These are phyloP conservation scores for Helminthosporium solani DNA, from an alignment of 2,329 filamentous ascomycete genomes.

Conservation along the genomic window DNA sequence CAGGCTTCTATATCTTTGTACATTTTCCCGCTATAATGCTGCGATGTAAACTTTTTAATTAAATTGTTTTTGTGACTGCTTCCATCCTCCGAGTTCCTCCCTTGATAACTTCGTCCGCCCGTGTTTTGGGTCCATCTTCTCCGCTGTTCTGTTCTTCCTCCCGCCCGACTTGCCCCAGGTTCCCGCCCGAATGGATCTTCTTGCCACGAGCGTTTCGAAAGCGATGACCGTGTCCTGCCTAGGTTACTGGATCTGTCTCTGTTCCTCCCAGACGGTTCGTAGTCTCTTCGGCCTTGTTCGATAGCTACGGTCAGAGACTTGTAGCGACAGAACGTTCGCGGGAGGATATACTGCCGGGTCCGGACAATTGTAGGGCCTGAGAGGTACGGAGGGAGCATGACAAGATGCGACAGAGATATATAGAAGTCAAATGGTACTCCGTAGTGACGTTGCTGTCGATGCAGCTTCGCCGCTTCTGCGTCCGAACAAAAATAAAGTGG, in stretches of 20 bases:
- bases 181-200: not conserved
- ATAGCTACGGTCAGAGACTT: conserved; percentile 38
- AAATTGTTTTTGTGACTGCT: not conserved
- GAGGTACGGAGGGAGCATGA: conserved; percentile 22
- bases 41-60: too few relatives aligned
- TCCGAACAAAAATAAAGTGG: not conserved
- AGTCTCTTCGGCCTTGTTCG: conserved; percentile 25
- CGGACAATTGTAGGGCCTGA: conserved; percentile 19
- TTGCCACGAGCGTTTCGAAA: not conserved
- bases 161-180: not conserved
- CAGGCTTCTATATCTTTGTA: not conserved
- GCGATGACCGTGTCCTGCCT: not conserved
- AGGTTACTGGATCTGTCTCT: not conserved
- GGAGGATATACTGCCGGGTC: conserved; percentile 12
- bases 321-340: conserved; percentile 24
- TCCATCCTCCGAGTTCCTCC: not conserved
- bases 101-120: not conserved
- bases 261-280: conserved; percentile 7
- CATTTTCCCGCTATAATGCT: too few relatives aligned
- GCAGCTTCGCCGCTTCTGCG: not conserved
- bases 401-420: not conserved
- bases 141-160: too few relatives aligned
- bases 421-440: too few relatives aligned
- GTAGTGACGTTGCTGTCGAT: not conserved
- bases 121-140: too few relatives aligned